Conservation (phyloP, 352 stramenopile species). For the Phytopythium oedochilum region DNA sequence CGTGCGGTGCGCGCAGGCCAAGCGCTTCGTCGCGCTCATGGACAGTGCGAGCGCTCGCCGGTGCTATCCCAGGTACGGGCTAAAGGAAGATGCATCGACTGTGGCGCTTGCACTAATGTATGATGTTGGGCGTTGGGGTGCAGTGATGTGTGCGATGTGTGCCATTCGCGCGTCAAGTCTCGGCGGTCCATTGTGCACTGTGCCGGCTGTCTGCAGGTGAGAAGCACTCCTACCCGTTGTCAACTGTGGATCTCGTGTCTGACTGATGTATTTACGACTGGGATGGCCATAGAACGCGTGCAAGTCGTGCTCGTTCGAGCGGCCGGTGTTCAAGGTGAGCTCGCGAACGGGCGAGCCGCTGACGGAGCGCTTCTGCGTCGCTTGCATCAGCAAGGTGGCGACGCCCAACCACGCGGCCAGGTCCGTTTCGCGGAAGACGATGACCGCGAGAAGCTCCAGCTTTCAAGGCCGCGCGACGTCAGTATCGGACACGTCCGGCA, state of each 20-base stretch:
- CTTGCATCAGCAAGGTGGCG: constrained; percentile 22
- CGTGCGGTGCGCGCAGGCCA: constrained; percentile 19
- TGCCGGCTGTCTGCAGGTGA: constrained; percentile 22
- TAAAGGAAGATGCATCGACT: too few species aligned
- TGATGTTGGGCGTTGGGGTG: neutral
- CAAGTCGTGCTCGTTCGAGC: constrained; percentile 18
- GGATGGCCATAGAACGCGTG: constrained; percentile 17
- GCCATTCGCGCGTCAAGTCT: constrained; percentile 13
- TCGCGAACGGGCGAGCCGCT: constrained; percentile 15
- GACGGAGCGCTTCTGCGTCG: constrained; percentile 22
- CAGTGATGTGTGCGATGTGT: constrained; percentile 27
- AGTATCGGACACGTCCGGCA: constrained; percentile 4
- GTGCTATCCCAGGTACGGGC: constrained; percentile 16
- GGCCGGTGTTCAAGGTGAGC: constrained; percentile 19
- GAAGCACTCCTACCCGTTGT: neutral
- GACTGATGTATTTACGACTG: neutral
- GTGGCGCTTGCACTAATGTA: neutral
- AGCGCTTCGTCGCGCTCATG: constrained; percentile 24
- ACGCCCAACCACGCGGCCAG: neutral
- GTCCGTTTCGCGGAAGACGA: constrained; percentile 8
- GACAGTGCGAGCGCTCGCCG: constrained; percentile 8
- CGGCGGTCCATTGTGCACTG: constrained; percentile 13
- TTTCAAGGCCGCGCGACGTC: constrained; percentile 2
- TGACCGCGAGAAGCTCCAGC: neutral
- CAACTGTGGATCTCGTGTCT: neutral